These are phyloP conservation scores for Daldinia sp. DNA, from an alignment of 2,329 filamentous ascomycete species.

Conservation along the genomic window DNA sequence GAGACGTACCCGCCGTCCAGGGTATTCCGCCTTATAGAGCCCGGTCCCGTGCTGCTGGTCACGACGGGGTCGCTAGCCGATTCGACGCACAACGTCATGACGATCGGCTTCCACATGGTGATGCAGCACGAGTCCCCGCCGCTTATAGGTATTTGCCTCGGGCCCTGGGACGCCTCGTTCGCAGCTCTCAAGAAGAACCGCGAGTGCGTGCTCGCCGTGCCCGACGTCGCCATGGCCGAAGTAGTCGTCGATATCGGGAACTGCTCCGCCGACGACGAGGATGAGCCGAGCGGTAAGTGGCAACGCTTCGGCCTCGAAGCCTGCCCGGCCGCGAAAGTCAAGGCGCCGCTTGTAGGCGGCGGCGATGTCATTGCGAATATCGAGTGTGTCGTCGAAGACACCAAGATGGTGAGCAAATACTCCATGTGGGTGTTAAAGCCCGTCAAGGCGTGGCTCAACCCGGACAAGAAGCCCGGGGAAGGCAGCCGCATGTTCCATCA, in stretches of 20 bases:
- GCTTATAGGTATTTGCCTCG: conserved; percentile 51
- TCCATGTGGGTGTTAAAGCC: conserved; percentile 53
- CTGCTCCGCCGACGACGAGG: conserved; percentile 47
- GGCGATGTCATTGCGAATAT: conserved; percentile 51
- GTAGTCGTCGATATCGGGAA: conserved; percentile 53
- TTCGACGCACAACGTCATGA: conserved; percentile 54
- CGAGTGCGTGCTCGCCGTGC: conserved; percentile 53
- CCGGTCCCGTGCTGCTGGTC: conserved; percentile 53
- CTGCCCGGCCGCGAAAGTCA: conserved; percentile 48
- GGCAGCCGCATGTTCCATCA: conserved; percentile 54
- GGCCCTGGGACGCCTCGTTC: conserved; percentile 53
- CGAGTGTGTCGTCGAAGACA: conserved; percentile 54
- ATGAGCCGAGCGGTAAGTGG: conserved; percentile 47
- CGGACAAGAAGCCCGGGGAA: conserved; percentile 45
- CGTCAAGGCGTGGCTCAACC: conserved; percentile 53
- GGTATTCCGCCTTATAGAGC: conserved; percentile 53
- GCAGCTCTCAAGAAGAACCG: conserved; percentile 47
- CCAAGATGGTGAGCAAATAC: conserved; percentile 51
- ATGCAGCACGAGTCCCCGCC: conserved; percentile 53
- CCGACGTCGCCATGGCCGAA: conserved; percentile 49
- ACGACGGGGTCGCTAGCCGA: conserved; percentile 51
- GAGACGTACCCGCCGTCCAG: conserved; percentile 47
- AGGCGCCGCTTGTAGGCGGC: conserved; percentile 52
- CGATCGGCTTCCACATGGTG: conserved; percentile 56
- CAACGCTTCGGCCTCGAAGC: conserved; percentile 49